Evolutionary conservation across 163 green algal species (phyloP), one percentile per base, ranked within the genome.

Genomic region (Scenedesmus sp.): DNA sequence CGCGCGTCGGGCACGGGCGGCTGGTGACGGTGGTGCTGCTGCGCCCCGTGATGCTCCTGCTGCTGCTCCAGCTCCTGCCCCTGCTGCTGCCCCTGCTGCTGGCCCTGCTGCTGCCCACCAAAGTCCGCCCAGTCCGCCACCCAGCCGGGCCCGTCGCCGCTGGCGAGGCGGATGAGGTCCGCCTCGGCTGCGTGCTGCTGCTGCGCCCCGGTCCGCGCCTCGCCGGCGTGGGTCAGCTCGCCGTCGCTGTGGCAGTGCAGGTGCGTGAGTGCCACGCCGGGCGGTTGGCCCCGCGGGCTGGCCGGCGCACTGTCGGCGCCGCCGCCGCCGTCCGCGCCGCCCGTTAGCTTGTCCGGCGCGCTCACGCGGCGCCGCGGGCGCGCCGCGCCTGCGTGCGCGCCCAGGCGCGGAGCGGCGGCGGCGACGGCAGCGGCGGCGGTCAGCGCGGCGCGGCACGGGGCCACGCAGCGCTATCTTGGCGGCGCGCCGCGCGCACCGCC

Each of bases 161-260:
- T 50, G 39, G 15, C 45, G 34, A 47, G 24, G n/a, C 36, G n/a
- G 10, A 58, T 47, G 4, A 60, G 28, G 7, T 10, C 44, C 42
- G 64, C 28, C 50, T 14, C 0, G 24, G 66, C 42, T 34, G 39
- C 10, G 39, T 50, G 28, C 47, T 63, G 48, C 20, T 75, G 66
- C 29, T 63, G 66, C n/a, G n/a, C n/a, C n/a, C n/a, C n/a, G n/a
- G n/a, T n/a, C n/a, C n/a, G n/a, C n/a, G n/a, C n/a, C 20, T 33
- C 26, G 34, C 28, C n/a, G 2, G 29, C 50, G 18, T 63, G 47
- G 17, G 51, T 28, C 28, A 75, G 20, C 9, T 75, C 66, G 3
- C 66, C 66, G 47, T 75, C 66, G n/a, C 66, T 75, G 48, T 47
- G 66, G 22, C 48, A 75, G 48, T 75, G 66, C 14, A 20, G 36